Evolutionary conservation across 371 early-diverging fungal genomes (phyloP).

Genomic region (Coemansia sp.): DNA sequence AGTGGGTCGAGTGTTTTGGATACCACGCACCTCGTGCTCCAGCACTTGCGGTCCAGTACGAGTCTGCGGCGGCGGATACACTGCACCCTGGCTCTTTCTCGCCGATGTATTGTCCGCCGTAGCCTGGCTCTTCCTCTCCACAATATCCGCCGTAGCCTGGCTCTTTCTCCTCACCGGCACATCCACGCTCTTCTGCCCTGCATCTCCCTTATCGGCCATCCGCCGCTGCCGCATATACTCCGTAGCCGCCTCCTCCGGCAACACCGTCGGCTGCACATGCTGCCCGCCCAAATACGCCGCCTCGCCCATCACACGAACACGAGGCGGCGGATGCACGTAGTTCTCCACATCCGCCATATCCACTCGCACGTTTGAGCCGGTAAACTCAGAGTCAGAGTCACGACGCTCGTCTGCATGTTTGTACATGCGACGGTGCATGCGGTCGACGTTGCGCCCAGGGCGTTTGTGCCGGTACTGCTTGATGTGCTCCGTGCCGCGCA

Average conservation of each 20-base stretch:
- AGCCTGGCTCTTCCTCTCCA: neutral
- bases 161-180: neutral
- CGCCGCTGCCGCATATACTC: constrained; percentile 40
- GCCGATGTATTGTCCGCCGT: no score
- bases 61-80: constrained; percentile 27
- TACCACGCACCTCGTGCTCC: constrained; percentile 41
- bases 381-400: constrained; percentile 46
- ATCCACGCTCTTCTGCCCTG: neutral
- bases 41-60: constrained; percentile 33
- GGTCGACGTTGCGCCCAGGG: neutral
- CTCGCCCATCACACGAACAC: neutral
- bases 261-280: constrained; percentile 10
- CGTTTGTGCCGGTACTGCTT: constrained; percentile 31
- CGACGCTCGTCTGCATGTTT: constrained; percentile 23
- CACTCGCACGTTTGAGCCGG: constrained; percentile 21
- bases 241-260: constrained; percentile 33
- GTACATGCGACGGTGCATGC: constrained; percentile 32
- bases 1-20: no score
- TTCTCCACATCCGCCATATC: constrained; percentile 50
- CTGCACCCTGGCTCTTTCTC: neutral
- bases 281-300: constrained; percentile 22
- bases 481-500: constrained; percentile 49
- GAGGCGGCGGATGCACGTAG: constrained; percentile 40
- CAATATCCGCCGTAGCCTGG: neutral
- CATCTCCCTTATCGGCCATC: constrained; percentile 3